Evolutionary conservation across 192 early-diverging fungal genomes (phyloP), one percentile per base, ranked within the genome.

Genomic region (Powellomyces hirtus): DNA sequence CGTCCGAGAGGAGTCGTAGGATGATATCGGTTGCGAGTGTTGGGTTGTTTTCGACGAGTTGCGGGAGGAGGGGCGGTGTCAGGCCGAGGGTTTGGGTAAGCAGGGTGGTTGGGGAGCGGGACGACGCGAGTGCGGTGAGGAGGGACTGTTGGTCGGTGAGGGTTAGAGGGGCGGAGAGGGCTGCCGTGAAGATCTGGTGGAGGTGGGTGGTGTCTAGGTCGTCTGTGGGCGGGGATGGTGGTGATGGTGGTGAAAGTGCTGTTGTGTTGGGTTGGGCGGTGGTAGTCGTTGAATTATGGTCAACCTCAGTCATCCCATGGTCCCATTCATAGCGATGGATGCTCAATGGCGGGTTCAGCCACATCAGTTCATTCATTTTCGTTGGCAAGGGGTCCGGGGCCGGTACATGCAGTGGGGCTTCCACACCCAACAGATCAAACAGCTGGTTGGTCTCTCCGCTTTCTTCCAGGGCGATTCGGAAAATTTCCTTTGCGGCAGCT

Each of bases 1-100:
- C 13, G 36, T 24, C 2, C 2, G 35, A 33, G 18, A 67, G 22
- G 26, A 83, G 66, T 29, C 67, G 57, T 31, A 70, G 42, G 1
- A 83, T 55, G 16, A 64, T 56, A 37, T 76, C 75, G 16, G 65
- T 58, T 5, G 79, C 79, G 18, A 83, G 33, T 10, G 52, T 74
- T 26, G 74, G 77, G 53, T 83, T 83, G 64, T 72, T 76, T 49
- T 83, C 79, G 35, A 81, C 71, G 27, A 83, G 62, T 34, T 72
- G 59, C 14, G 79, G 75, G 22, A 83, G 59, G 27, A 37, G 45
- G 38, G 64, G 68, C 5, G 77, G 59, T 5, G 71, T 59, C 13
- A 72, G 59, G 8, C 62, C 70, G 13, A 53, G 51, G 2, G 59
- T 38, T 26, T 56, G 27, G 3, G 31, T 4, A 3, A 56, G 4